phyloP scores from a whole-genome alignment of 805 yeast genomes.

The Yamadazyma paraphyllophila region DNA sequence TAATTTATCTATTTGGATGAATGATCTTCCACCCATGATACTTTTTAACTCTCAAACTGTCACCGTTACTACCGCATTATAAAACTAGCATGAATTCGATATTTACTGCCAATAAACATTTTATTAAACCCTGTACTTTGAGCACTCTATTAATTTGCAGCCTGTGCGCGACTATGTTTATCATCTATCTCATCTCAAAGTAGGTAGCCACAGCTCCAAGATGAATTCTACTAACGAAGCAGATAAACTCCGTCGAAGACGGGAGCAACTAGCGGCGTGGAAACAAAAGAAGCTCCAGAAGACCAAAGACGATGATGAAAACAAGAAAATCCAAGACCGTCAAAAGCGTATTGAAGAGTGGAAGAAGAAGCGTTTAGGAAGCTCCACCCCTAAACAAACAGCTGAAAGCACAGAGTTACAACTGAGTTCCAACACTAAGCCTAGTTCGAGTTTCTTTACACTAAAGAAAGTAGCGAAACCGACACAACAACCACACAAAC shows the following conservation, averaged over 20 bases:
- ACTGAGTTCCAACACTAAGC: not conserved
- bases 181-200: constrained; percentile 5
- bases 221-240: constrained; percentile 19
- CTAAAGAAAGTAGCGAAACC: constrained; percentile 12
- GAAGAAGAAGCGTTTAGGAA: constrained; percentile 37
- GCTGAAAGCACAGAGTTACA: not conserved
- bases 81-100: not conserved
- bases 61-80: constrained; percentile 93
- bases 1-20: constrained; percentile 76
- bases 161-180: not conserved
- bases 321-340: constrained; percentile 22
- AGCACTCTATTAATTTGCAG: not conserved
- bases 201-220: constrained; percentile 1
- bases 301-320: constrained; percentile 1
- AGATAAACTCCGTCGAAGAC: constrained; percentile 41
- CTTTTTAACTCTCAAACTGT: constrained; percentile 88
- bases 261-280: constrained; percentile 60
- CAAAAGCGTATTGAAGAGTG: constrained; percentile 49
- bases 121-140: not conserved
- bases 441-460: constrained; percentile 7
- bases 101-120: not conserved
- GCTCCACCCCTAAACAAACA: not conserved
- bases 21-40: constrained; percentile 77
- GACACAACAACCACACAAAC: not conserved
- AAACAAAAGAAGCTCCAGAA: constrained; percentile 49